Evolutionary conservation across 345 rosid species (phyloP).

Genomic region (Hibiscus mutabilis): DNA sequence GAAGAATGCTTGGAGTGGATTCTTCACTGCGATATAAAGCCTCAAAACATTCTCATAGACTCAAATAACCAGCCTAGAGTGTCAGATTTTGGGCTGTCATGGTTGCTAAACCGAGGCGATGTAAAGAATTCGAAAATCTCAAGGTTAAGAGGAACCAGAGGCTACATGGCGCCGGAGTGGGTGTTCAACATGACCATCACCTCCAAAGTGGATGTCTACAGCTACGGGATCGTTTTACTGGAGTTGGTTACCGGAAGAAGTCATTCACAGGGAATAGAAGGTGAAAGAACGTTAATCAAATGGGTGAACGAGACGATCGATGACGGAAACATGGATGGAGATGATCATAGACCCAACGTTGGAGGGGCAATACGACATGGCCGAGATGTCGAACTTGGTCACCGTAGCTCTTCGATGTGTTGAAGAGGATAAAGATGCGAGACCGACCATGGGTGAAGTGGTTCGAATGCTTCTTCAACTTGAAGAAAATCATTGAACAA

Average conservation of each 20-base stretch:
- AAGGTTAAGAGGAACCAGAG: constrained; percentile 25
- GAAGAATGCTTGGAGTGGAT: constrained; percentile 37
- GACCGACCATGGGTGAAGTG: constrained; percentile 25
- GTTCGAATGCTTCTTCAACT: constrained; percentile 17
- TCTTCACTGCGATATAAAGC: constrained; percentile 32
- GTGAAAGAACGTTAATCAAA: neutral
- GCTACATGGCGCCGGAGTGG: constrained; percentile 32
- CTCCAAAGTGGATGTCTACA: constrained; percentile 39
- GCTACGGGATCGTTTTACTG: constrained; percentile 35
- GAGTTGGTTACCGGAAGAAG: constrained; percentile 25
- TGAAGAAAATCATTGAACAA: neutral
- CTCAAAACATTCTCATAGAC: constrained; percentile 29
- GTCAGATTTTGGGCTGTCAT: constrained; percentile 23
- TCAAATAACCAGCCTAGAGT: constrained; percentile 14
- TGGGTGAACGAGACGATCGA: constrained; percentile 11
- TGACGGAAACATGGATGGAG: constrained; percentile 3
- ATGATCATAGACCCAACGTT: constrained; percentile 16
- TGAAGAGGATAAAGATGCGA: constrained; percentile 15
- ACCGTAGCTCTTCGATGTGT: constrained; percentile 21
- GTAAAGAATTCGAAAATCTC: constrained; percentile 1
- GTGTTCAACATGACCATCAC: constrained; percentile 22
- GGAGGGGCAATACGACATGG: constrained; percentile 1
- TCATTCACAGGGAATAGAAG: neutral
- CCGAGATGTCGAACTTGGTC: constrained; percentile 10
- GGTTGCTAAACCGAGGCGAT: constrained; percentile 15